Conservation (phyloP, 225 moss, liverwort and hornwort genomes). For the Straminergon stramineum region DNA sequence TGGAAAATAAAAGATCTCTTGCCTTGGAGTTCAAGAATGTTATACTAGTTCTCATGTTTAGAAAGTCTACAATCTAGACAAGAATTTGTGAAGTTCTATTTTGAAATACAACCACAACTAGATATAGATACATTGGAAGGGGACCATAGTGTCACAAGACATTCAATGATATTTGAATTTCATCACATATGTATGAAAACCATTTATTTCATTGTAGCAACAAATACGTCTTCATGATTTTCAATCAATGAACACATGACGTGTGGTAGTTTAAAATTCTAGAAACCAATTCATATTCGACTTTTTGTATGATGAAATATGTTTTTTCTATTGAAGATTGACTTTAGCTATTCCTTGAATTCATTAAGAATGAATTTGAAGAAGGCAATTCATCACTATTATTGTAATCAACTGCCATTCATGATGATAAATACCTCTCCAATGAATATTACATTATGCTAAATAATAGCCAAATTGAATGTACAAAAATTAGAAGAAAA, state of each 20-base stretch:
- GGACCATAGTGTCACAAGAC: too few species aligned
- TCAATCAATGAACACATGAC: background rate
- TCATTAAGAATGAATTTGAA: background rate
- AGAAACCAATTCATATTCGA: background rate
- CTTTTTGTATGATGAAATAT: background rate
- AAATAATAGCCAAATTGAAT: background rate
- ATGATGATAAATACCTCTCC: background rate
- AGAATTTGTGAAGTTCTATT: background rate
- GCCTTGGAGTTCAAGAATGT: background rate
- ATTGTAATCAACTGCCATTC: fast-evolving
- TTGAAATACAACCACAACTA: fast-evolving
- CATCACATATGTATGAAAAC: background rate
- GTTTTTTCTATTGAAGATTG: fast-evolving
- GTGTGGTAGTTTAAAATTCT: background rate
- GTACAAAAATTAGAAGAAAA: background rate
- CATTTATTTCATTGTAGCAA: background rate
- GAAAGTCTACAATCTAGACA: background rate
- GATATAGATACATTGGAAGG: background rate
- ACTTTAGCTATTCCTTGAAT: background rate
- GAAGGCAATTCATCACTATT: background rate
- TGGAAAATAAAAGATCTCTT: background rate
- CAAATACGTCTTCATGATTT: background rate
- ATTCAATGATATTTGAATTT: background rate
- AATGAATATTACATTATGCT: background rate
- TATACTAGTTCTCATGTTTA: background rate